Evolutionary conservation across 2,329 filamentous ascomycete species (phyloP).

Genomic region (Penicillium sp.): DNA sequence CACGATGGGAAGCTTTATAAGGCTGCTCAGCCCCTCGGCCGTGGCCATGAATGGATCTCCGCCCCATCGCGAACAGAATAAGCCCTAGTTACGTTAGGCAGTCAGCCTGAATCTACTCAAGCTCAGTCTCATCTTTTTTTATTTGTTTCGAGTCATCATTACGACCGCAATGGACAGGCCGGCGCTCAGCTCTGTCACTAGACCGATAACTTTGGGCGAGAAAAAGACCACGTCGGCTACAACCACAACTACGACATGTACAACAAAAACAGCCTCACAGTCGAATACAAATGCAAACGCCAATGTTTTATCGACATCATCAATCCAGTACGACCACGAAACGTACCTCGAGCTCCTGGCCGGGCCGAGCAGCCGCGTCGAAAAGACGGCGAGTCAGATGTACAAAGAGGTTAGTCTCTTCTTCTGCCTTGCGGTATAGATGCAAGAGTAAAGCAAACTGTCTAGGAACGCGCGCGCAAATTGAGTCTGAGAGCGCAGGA

Average conservation of each 20-base stretch:
- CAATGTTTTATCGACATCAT: not conserved
- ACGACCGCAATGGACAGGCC: too few relatives aligned
- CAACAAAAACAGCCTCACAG: not conserved
- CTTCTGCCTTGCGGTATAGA: not conserved
- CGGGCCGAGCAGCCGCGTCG: constrained; percentile 15
- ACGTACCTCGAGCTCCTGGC: constrained; percentile 27
- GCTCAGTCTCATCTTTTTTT: too few relatives aligned
- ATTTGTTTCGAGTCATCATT: too few relatives aligned
- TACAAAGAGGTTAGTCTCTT: constrained; percentile 24
- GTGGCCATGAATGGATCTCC: too few relatives aligned
- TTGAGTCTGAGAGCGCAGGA: constrained; percentile 23
- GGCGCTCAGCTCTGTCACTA: too few relatives aligned
- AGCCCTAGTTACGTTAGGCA: too few relatives aligned
- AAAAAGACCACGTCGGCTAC: constrained; percentile 18
- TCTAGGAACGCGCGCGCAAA: constrained; percentile 25
- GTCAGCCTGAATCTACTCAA: too few relatives aligned
- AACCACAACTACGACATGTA: not conserved
- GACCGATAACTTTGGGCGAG: too few relatives aligned
- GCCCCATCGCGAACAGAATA: too few relatives aligned
- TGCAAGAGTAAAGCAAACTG: too few relatives aligned
- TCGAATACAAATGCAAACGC: not conserved
- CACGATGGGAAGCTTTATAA: too few relatives aligned
- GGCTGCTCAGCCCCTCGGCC: too few relatives aligned
- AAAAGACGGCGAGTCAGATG: constrained; percentile 29
- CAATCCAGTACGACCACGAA: constrained; percentile 30